Evolutionary conservation across 208 protist species (phyloP), one percentile per base, ranked within the genome.

Genomic region (Vickermania spadyakhi): DNA sequence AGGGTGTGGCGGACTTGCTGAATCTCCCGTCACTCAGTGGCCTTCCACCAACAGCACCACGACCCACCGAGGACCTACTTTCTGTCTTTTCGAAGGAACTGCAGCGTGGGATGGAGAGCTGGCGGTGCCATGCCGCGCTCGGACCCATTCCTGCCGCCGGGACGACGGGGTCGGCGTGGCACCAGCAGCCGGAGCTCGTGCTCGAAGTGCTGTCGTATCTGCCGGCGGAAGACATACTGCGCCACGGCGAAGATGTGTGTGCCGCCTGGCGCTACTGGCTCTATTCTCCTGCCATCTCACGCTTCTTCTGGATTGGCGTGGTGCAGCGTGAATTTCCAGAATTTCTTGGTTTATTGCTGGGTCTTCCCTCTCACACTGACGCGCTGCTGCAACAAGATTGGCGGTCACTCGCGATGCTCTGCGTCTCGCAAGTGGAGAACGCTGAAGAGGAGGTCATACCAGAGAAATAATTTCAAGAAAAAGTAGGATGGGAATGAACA

Each of bases 301-400:
- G 58, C 52, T 72, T 67, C 23, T 93, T 93, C 51, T 93, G 86
- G 84, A 41, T 82, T 1, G 83, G 63, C 22, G 75, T 70, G 36
- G 79, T 89, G 22, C 75, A 90, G 63, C 75, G 79, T n/a, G 83
- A 93, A 70, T 93, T 79, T 53, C 75, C 78, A 36, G 36, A 45
- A 7, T 45, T 45, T 45, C 36, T 18, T 7, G 36, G 7, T 7
- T 56, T 64, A 57, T 61, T 60, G 31, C 56, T 93, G 11, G 56
- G 57, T 28, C 18, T n/a, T 45, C n/a, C n/a, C n/a, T n/a, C n/a
- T n/a, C n/a, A n/a, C n/a, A n/a, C n/a, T n/a, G 30, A 23, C 21
- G 58, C 89, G 3, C 31, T 89, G 7, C 73, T 77, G 4, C 21
- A 78, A n/a, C 72, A 63, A 23, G 81, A 88, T 41, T 93, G 86